These are phyloP conservation scores for Solanum virginianum DNA, from an alignment of 257 asterid genomes.

Conservation along the genomic window DNA sequence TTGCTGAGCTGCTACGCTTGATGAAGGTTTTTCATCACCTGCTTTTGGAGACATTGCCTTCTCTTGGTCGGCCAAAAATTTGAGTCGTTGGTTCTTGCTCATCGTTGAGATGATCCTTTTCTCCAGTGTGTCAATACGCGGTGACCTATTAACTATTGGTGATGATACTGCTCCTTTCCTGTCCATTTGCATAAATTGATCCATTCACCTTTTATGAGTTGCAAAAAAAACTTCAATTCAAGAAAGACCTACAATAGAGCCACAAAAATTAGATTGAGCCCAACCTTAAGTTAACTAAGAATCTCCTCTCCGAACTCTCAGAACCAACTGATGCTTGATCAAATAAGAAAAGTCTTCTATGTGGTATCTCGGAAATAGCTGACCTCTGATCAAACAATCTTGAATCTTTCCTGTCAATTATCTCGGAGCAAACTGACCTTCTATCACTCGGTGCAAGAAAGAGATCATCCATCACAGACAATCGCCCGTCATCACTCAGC, in stretches of 20 bases:
- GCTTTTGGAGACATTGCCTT: conserved; percentile 7
- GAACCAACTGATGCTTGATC: conserved; percentile 8
- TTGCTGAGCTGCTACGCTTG: conserved; percentile 3
- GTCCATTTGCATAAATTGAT: conserved; percentile 55
- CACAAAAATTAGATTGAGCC: not conserved
- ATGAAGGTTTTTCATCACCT: conserved; percentile 17
- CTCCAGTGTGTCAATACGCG: conserved; percentile 2
- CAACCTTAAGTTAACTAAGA: not conserved
- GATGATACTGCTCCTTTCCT: not conserved
- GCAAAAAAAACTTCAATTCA: not conserved
- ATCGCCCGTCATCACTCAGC: conserved; percentile 21
- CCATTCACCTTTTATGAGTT: conserved; percentile 27
- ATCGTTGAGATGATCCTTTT: not conserved
- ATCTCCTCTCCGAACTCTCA: conserved; percentile 21
- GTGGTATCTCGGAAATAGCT: conserved; percentile 30
- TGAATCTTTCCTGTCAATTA: conserved; percentile 3
- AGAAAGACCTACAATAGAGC: not conserved
- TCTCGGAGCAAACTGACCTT: conserved; percentile 34
- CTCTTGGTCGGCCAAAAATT: conserved; percentile 9
- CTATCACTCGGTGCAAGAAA: conserved; percentile 43
- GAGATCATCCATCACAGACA: conserved; percentile 63
- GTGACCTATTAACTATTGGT: not conserved
- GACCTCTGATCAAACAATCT: conserved; percentile 5
- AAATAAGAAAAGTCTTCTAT: conserved; percentile 7
- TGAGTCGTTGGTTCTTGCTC: not conserved